Percentiles rank a stretch among this genome's conserved stretches.
phyloP scores from a whole-genome alignment of 2,329 filamentous ascomycete species.

The Trichoderma koningii region DNA sequence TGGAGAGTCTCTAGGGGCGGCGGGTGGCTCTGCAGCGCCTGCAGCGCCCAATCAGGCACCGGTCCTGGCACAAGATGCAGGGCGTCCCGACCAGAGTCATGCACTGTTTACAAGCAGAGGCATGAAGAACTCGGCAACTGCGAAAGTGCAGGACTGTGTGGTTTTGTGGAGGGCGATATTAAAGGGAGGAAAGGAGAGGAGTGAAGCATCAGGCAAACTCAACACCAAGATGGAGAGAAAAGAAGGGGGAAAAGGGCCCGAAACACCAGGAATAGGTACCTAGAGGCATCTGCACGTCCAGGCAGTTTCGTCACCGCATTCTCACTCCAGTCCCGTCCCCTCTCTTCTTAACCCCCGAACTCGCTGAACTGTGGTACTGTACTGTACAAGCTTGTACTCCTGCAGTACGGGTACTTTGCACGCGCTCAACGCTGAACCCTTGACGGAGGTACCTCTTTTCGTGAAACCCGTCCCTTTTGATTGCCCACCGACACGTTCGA shows the following conservation, averaged over 20 bases:
- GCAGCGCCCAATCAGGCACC: slow-evolving; percentile 26
- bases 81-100: slow-evolving; percentile 15
- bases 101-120: slow-evolving; percentile 19
- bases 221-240: background rate
- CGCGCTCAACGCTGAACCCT: background rate
- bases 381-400: slow-evolving; percentile 19
- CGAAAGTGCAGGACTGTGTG: background rate
- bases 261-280: background rate
- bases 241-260: background rate
- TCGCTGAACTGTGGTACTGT: slow-evolving; percentile 15
- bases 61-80: slow-evolving; percentile 13
- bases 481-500: slow-evolving; percentile 22
- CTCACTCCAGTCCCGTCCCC: background rate
- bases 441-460: slow-evolving; percentile 17
- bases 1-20: slow-evolving; percentile 21
- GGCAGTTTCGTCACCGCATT: slow-evolving; percentile 20
- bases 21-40: background rate
- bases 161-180: background rate
- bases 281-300: background rate
- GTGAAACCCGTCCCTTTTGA: slow-evolving; percentile 16
- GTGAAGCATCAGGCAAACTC: background rate
- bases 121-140: background rate
- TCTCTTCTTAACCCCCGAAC: background rate
- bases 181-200: background rate
- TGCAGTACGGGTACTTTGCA: slow-evolving; percentile 20